Evolutionary conservation across 805 yeast species (phyloP).

Genomic region (Candida adriatica): DNA sequence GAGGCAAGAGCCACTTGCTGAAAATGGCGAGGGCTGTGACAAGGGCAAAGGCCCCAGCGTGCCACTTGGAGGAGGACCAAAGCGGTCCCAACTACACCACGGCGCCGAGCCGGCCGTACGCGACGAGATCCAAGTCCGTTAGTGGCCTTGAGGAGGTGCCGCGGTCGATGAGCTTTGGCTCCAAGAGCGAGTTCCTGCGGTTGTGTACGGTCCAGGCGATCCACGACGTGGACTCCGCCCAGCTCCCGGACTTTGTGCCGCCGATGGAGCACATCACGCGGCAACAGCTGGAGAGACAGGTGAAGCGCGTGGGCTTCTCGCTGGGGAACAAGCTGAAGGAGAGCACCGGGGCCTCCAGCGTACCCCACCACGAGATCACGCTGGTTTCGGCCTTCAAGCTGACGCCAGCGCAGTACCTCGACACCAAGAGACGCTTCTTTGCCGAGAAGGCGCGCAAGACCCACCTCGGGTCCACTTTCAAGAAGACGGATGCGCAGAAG

Average conservation of each 20-base stretch:
- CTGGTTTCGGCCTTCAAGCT: conserved; percentile 15
- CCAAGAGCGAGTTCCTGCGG: conserved; percentile 1
- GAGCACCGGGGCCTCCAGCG: conserved; percentile 2
- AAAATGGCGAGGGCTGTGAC: not conserved
- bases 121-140: conserved; percentile 12
- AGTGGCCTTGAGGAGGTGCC: conserved; percentile 1
- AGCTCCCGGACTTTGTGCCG: not conserved
- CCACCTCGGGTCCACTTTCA: conserved; percentile 66
- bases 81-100: conserved; percentile 1
- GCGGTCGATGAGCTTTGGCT: conserved; percentile 3
- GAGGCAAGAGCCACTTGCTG: not conserved
- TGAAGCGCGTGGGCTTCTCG: conserved; percentile 11
- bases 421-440: conserved; percentile 77
- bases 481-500: conserved; percentile 97
- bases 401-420: conserved; percentile 27
- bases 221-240: not conserved
- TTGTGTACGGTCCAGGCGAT: not conserved
- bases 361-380: conserved; percentile 10
- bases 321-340: conserved; percentile 10
- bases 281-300: conserved; percentile 6
- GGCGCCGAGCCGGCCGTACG: conserved; percentile 3
- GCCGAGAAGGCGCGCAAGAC: conserved; percentile 80
- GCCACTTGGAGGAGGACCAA: conserved; percentile 8
- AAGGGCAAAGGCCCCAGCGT: not conserved
- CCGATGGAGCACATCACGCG: conserved; percentile 5